Base-by-base conservation (phyloP, 148 eudicot genomes). In the Dysphania ambrosioides region DNA sequence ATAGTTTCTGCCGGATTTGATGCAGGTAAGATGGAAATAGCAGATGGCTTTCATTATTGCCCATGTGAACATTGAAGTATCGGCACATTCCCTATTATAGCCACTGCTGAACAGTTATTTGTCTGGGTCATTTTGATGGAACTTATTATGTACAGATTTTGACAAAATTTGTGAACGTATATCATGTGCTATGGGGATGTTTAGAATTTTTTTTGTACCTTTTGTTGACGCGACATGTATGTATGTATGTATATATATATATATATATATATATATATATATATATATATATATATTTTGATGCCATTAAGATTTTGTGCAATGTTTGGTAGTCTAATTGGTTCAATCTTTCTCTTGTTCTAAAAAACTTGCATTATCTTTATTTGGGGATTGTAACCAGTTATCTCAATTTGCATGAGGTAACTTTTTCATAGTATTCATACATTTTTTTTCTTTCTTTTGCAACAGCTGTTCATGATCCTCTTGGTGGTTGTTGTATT, bases 1-100 rank as follows among this genome's bases (percentile, higher is more conserved):
- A 83, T 96, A 26, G 77, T 96, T 72, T 96, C 99, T 57, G 99
- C 99, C 51, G 99, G 99, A 76, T 96, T 96, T 86, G 99, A 96
- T 84, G 99, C 99, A 88, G 99, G 99, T 95, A 44, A 38, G 55
- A 27, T 59, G 9, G 16, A 34, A 34, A 12, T 73, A 27, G 30
- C 24, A 1, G 19, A 59, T 21, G 4, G 11, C 49, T 38, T 53
- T 74, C n/a, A 15, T 74, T 69, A 51, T 41, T 69, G 56, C 16
- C 13, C 40, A 40, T 15, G 34, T 59, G 44, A 10, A 40, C 47
- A 58, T 47, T 30, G 27, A 3, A 66, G 40, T 32, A 18, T 5
- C 57, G 4, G 18, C n/a, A 19, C 71, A 23, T 12, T 66, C 72
- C 32, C 23, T 31, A 15, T 23, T 23, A 24, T 26, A 5, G 42